A percentile compares a stretch with the other conserved stretches of the same genome.
Conservation (phyloP, 257 asterid species). For the Coffea canephora region DNA sequence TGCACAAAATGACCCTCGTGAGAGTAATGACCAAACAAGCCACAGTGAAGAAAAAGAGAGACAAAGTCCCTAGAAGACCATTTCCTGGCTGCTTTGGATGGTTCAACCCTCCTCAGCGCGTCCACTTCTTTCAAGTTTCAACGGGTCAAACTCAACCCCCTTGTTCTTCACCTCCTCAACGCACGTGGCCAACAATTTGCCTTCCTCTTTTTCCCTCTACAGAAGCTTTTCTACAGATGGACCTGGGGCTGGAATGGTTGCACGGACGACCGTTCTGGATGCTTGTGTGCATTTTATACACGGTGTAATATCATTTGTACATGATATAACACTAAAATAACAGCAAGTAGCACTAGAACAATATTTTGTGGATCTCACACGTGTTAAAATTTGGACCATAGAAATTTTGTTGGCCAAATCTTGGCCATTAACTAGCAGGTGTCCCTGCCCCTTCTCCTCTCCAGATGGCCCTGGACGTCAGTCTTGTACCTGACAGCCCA, state of each 20-base stretch:
- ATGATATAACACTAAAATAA: too few species aligned
- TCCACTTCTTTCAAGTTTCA: constrained; percentile 68
- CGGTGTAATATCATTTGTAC: too few species aligned
- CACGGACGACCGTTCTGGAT: accelerated
- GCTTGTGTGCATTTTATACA: too few species aligned
- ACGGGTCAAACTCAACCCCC: constrained; percentile 74
- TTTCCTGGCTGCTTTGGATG: constrained; percentile 43
- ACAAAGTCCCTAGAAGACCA: constrained; percentile 83
- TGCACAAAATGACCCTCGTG: constrained; percentile 59
- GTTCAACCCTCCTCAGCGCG: constrained; percentile 72
- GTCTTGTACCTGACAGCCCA: constrained; percentile 71
- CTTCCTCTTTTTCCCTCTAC: constrained; percentile 81
- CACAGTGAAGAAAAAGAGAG: constrained; percentile 62
- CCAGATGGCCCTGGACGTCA: constrained; percentile 55
- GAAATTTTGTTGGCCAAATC: too few species aligned
- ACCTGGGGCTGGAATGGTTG: too few species aligned
- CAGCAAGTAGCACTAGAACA: too few species aligned
- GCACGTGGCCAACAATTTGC: constrained; percentile 59
- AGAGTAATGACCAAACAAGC: constrained; percentile 64
- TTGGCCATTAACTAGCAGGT: too few species aligned
- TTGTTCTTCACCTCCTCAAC: constrained; percentile 86
- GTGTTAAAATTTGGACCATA: too few species aligned
- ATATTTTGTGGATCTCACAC: too few species aligned
- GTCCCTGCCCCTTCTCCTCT: constrained; percentile 21
- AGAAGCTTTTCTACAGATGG: constrained; percentile 27